Conservation (phyloP, 129 eudicot genomes). For the Pseudognaphalium luteoalbum region DNA sequence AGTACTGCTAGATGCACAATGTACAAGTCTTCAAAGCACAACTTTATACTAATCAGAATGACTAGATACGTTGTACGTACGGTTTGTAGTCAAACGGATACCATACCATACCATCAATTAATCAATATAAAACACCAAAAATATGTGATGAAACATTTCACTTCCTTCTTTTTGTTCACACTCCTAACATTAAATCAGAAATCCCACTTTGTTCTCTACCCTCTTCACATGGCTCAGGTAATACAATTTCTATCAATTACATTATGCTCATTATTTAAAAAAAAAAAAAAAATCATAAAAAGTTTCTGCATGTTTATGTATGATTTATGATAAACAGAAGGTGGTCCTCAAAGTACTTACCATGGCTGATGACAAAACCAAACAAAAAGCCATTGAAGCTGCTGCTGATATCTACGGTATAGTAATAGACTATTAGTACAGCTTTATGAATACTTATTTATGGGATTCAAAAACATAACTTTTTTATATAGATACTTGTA, state of each 20-base stretch:
- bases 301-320: constrained; percentile 14
- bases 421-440: background rate
- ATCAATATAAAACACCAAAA: constrained; percentile 33
- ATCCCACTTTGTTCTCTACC: constrained; percentile 14
- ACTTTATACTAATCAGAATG: constrained; percentile 1
- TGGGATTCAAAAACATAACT: background rate
- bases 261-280: background rate
- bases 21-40: constrained; percentile 14
- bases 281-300: background rate
- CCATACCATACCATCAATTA: background rate
- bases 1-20: constrained; percentile 6
- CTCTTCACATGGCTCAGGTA: constrained; percentile 43
- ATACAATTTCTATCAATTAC: constrained; percentile 17
- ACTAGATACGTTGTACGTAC: constrained; percentile 37
- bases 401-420: constrained; percentile 90
- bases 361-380: constrained; percentile 90
- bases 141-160: constrained; percentile 22
- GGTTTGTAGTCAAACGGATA: constrained; percentile 9
- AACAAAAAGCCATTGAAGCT: constrained; percentile 95
- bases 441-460: background rate
- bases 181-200: constrained; percentile 14
- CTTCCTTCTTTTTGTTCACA: constrained; percentile 33
- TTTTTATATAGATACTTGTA: background rate
- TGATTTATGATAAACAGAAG: constrained; percentile 45
- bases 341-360: constrained; percentile 61